Conservation (phyloP, 345 rosid species). For the Erucastrum elatum region DNA sequence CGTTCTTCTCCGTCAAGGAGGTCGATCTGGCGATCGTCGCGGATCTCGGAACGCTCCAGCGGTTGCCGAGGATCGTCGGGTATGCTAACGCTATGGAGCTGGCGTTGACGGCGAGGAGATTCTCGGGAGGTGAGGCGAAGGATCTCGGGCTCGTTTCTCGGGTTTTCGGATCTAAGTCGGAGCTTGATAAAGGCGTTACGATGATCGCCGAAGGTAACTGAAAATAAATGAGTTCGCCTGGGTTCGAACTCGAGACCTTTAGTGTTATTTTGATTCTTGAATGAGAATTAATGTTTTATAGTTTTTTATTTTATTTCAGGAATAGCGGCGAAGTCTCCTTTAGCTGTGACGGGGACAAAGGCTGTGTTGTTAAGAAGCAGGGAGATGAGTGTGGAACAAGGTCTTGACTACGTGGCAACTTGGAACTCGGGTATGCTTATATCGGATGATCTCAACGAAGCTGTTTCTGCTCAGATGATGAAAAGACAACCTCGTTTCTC, state of each 20-base stretch:
- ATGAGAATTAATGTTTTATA: neutral
- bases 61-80: slow-evolving; percentile 75
- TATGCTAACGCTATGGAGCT: slow-evolving; percentile 68
- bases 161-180: slow-evolving; percentile 62
- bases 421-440: slow-evolving; percentile 84
- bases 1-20: slow-evolving; percentile 78
- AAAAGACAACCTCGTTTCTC: slow-evolving; percentile 66
- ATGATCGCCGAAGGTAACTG: slow-evolving; percentile 59
- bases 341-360: slow-evolving; percentile 79
- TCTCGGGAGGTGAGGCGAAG: slow-evolving; percentile 69
- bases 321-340: slow-evolving; percentile 71
- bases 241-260: too few relatives aligned
- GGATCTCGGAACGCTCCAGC: slow-evolving; percentile 85
- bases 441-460: slow-evolving; percentile 67
- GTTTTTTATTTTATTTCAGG: slow-evolving; percentile 39
- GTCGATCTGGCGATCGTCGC: slow-evolving; percentile 78
- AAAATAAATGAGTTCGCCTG: too few relatives aligned
- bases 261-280: neutral
- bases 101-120: slow-evolving; percentile 66
- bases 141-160: slow-evolving; percentile 71
- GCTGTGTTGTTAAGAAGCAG: slow-evolving; percentile 65
- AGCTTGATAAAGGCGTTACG: slow-evolving; percentile 52
- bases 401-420: slow-evolving; percentile 79
- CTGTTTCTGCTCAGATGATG: slow-evolving; percentile 51
- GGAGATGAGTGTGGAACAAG: slow-evolving; percentile 77